Conservation (phyloP, 176 grass and related monocot species). For the Phoenix dactylifera region DNA sequence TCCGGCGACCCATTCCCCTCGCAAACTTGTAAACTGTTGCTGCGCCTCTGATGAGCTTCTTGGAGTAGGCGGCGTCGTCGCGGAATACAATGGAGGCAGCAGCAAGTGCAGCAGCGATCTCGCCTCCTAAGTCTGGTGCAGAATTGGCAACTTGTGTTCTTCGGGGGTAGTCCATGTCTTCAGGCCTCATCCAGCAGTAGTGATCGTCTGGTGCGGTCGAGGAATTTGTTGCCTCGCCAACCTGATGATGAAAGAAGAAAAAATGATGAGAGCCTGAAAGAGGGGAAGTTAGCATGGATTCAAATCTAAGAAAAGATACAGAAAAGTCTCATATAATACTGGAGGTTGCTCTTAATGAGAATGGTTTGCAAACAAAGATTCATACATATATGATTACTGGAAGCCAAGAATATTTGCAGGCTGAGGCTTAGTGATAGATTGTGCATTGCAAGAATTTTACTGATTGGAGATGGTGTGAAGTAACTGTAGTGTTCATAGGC, state of each 20-base stretch:
- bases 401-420: too few species aligned
- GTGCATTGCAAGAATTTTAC: too few species aligned
- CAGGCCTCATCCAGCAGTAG: slow-evolving; percentile 86
- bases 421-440: too few species aligned
- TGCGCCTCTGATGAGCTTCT: slow-evolving; percentile 59
- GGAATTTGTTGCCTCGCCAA: slow-evolving; percentile 42
- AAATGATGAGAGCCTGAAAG: too few species aligned
- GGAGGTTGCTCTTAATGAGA: too few species aligned
- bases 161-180: slow-evolving; percentile 82
- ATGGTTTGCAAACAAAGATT: too few species aligned
- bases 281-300: too few species aligned
- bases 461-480: too few species aligned
- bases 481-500: too few species aligned
- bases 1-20: slow-evolving; percentile 29
- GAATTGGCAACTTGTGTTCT: slow-evolving; percentile 13
- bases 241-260: slow-evolving; percentile 6
- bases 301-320: too few species aligned
- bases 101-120: slow-evolving; percentile 73
- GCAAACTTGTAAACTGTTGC: slow-evolving; percentile 77
- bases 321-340: background rate
- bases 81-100: slow-evolving; percentile 88
- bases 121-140: slow-evolving; percentile 62
- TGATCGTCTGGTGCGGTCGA: slow-evolving; percentile 54
- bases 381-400: too few species aligned
- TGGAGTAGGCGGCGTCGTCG: slow-evolving; percentile 69